Evolutionary conservation across 2,329 filamentous ascomycete species (phyloP).

Genomic region (Aspergillus proliferans): DNA sequence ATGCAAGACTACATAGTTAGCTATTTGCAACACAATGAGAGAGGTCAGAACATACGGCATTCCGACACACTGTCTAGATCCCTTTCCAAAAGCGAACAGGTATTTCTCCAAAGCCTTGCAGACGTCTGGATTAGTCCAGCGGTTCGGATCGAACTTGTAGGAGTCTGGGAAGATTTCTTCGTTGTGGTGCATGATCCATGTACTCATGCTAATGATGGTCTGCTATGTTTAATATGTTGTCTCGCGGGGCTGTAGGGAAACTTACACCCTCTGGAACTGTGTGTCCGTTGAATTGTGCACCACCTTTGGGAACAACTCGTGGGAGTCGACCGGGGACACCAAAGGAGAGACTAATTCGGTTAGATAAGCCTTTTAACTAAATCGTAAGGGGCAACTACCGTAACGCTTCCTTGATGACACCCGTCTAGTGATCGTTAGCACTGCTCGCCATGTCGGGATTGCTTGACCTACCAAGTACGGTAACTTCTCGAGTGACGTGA

Average conservation of each 20-base stretch:
- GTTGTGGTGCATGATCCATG: conserved; percentile 28
- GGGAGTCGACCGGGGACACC: conserved; percentile 29
- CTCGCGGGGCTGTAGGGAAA: too few species aligned
- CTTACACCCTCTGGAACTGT: conserved; percentile 26
- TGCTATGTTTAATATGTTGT: neutral
- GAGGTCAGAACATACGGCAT: conserved; percentile 21
- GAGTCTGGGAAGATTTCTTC: conserved; percentile 27
- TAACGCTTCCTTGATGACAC: conserved; percentile 32
- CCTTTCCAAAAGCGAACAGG: conserved; percentile 34
- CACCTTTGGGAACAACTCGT: conserved; percentile 25
- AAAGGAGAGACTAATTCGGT: conserved; percentile 20
- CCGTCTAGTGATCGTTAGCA: conserved; percentile 16
- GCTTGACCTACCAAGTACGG: conserved; percentile 24
- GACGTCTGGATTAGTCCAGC: conserved; percentile 24
- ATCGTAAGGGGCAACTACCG: conserved; percentile 14
- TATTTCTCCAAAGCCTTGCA: conserved; percentile 20
- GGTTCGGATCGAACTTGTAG: conserved; percentile 27
- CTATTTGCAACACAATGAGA: too few species aligned
- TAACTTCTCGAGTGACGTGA: conserved; percentile 27
- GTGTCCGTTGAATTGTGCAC: conserved; percentile 26
- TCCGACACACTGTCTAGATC: conserved; percentile 28
- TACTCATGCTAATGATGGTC: conserved; percentile 28
- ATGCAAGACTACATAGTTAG: conserved; percentile 21
- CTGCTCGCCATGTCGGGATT: neutral
- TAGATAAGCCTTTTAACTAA: neutral